Evolutionary conservation across 2,329 filamentous ascomycete species (phyloP).

Genomic region (Penicillium glabrum): DNA sequence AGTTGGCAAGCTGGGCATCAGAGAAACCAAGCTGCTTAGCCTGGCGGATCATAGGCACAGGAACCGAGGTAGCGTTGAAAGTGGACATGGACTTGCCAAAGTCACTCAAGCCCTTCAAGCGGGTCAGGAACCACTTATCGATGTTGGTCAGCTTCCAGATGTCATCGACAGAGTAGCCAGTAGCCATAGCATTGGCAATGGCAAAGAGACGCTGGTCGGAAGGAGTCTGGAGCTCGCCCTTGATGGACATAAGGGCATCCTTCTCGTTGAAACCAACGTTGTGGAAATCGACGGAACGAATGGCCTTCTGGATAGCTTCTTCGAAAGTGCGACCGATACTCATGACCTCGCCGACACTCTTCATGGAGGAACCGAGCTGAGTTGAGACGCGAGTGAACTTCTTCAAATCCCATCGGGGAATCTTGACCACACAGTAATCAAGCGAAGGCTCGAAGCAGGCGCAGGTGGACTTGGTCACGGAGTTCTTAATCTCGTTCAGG

Average conservation of each 20-base stretch:
- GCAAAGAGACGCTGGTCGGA: slow-evolving; percentile 97
- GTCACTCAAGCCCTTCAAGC: slow-evolving; percentile 85
- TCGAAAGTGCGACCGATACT: slow-evolving; percentile 95
- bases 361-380: slow-evolving; percentile 96
- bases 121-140: slow-evolving; percentile 96
- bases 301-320: slow-evolving; percentile 97
- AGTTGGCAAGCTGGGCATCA: slow-evolving; percentile 89
- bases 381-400: slow-evolving; percentile 98
- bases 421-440: slow-evolving; percentile 98
- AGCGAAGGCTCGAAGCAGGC: slow-evolving; percentile 98
- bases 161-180: slow-evolving; percentile 90
- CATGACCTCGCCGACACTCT: slow-evolving; percentile 99
- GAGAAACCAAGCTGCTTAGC: slow-evolving; percentile 95
- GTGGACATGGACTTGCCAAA: slow-evolving; percentile 77
- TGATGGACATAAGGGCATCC: slow-evolving; percentile 88
- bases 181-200: slow-evolving; percentile 95
- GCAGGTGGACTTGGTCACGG: slow-evolving; percentile 91
- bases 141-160: slow-evolving; percentile 99
- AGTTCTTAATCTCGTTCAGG: slow-evolving; percentile 93
- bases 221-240: slow-evolving; percentile 92
- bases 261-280: slow-evolving; percentile 95
- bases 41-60: slow-evolving; percentile 67
- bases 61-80: slow-evolving; percentile 66
- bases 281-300: slow-evolving; percentile 90
- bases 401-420: slow-evolving; percentile 97